A percentile compares a stretch with the other conserved stretches of the same genome.
These are phyloP conservation scores for Trichophyton schoenleinii DNA, from an alignment of 2,329 filamentous ascomycete species.

Conservation along the genomic window DNA sequence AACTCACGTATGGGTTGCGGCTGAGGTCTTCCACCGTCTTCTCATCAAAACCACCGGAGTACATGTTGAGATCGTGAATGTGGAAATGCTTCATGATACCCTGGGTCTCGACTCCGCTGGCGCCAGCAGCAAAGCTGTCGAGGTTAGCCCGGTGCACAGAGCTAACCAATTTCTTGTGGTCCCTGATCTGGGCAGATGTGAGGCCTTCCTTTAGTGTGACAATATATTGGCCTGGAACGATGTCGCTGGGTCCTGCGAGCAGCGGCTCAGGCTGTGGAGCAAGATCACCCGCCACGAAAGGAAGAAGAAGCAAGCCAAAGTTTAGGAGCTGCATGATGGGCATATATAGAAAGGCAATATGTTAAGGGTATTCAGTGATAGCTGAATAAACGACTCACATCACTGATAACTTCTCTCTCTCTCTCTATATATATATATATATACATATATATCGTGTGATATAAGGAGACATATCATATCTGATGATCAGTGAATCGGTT, in stretches of 20 bases:
- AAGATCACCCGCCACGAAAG: not conserved
- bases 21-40: conserved; percentile 6
- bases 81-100: conserved; percentile 7
- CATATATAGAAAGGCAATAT: not conserved
- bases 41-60: conserved; percentile 8
- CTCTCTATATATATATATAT: not conserved
- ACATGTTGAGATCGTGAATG: conserved; percentile 9
- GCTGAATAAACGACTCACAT: not conserved
- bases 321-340: not conserved
- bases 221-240: conserved; percentile 8
- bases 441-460: not conserved
- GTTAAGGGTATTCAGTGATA: not conserved
- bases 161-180: conserved; percentile 5
- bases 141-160: conserved; percentile 8
- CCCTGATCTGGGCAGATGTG: conserved; percentile 1
- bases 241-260: not conserved
- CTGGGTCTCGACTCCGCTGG: not conserved
- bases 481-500: not conserved
- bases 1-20: conserved; percentile 7
- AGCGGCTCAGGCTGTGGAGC: not conserved
- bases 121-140: conserved; percentile 4
- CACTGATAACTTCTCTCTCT: not conserved
- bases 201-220: conserved; percentile 10
- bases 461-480: not conserved
- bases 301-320: not conserved